Base-by-base conservation (phyloP, 1,284 basidiomycete species). In the Sporisorium sorghi region DNA sequence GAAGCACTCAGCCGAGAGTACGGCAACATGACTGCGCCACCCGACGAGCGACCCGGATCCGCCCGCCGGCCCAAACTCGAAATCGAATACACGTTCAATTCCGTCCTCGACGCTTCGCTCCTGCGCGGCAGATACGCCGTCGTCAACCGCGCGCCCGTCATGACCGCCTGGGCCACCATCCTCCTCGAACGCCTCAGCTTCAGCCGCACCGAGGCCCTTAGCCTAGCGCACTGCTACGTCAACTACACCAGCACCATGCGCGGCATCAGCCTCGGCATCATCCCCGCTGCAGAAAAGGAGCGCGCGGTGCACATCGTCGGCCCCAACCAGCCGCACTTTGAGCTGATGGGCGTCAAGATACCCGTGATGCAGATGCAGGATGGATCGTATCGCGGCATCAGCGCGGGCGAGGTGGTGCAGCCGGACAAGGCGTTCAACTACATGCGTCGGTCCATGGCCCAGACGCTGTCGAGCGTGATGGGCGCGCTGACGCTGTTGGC, bases 101-200 rank as follows among this genome's bases (percentile, higher is more conserved):
- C 73, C 47, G 63, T 83, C 8, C 58, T 82, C 8, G 73, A 77
- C 23, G 65, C 62, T 17, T 32, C 58, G 1, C 44, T 51, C 15
- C 62, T 84, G 3, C 56, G 48, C 0, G 78, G 79, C 43, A 91
- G 90, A 77, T 88, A 85, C 11, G 88, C 89, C 26, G 87, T 93
- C 10, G 88, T 93, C 54, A 98, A 98, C 85, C 90, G 95, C 21
- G 94, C 95, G 1, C 95, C 96, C 0, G 88, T 97, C 57, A 93
- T 97, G 92, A 93, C 91, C 50, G 93, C 92, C 1, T 98, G 95
- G 95, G 90, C 93, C 0, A 92, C 89, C 58, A 86, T 93, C 37
- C 91, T 97, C 17, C 91, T 93, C 8, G 92, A 95, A 78, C 87
- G 90, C 28, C 87, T 96, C 63, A 93, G 93, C 2, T 98, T 98